These are phyloP conservation scores for Hibiscus mutabilis DNA, from an alignment of 345 rosid genomes.

Conservation along the genomic window DNA sequence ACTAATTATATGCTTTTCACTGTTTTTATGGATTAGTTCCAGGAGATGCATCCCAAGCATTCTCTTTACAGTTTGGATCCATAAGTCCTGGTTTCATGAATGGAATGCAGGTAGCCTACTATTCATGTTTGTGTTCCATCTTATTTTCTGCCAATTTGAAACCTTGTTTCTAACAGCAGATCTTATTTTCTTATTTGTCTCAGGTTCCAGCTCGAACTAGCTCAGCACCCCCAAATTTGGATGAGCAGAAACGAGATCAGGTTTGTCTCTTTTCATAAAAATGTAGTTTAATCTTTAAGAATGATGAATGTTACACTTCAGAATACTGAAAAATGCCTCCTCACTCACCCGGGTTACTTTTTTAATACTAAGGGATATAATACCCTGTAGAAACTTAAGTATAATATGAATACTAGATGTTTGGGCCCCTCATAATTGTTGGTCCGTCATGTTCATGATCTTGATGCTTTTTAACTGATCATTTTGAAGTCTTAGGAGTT, in stretches of 20 bases:
- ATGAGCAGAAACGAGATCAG: slow-evolving; percentile 19
- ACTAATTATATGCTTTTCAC: background rate
- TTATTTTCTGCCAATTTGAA: background rate
- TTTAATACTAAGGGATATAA: background rate
- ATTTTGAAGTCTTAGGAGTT: background rate
- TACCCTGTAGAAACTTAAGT: background rate
- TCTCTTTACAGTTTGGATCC: slow-evolving; percentile 82
- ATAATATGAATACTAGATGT: background rate
- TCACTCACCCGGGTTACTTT: background rate
- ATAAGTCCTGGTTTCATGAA: slow-evolving; percentile 68
- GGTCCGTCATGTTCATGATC: background rate
- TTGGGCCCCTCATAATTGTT: too few relatives aligned
- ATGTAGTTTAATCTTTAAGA: background rate
- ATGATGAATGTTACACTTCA: background rate
- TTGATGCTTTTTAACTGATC: background rate
- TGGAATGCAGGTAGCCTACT: slow-evolving; percentile 59
- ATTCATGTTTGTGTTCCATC: background rate
- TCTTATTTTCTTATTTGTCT: background rate
- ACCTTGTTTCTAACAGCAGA: background rate
- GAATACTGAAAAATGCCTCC: background rate
- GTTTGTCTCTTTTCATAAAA: background rate
- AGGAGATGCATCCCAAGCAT: slow-evolving; percentile 61
- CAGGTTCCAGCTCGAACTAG: background rate
- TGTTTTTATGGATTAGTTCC: slow-evolving; percentile 25
- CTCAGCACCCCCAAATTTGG: slow-evolving; percentile 1